Evolutionary conservation across 352 stramenopile species (phyloP).

Genomic region (Globisporangium uncinulatum): DNA sequence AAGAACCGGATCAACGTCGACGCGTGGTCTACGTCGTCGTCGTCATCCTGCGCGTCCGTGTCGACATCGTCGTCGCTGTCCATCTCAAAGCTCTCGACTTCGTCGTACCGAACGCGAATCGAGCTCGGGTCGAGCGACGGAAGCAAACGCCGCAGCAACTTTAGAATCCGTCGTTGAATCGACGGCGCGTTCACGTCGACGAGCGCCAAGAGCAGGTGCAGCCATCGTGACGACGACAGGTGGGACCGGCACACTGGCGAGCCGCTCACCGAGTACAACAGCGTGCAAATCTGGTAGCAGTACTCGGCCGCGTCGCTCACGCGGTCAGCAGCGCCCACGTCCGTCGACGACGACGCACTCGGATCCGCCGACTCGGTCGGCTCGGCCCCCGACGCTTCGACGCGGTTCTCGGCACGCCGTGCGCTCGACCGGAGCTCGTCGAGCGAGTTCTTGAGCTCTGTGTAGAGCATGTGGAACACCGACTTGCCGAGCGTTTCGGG

Average conservation of each 20-base stretch:
- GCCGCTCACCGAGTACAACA: conserved; percentile 85
- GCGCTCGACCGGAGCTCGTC: conserved; percentile 55
- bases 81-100: conserved; percentile 70
- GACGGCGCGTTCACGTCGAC: conserved; percentile 65
- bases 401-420: conserved; percentile 4
- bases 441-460: conserved; percentile 82
- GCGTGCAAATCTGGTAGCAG: conserved; percentile 86
- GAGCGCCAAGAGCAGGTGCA: conserved; percentile 76
- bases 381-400: conserved; percentile 20
- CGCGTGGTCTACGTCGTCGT: conserved; percentile 47
- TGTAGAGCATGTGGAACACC: conserved; percentile 90
- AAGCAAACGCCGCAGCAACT: conserved; percentile 74
- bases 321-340: conserved; percentile 25
- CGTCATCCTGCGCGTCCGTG: conserved; percentile 37
- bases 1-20: conserved; percentile 73
- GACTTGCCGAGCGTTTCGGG: conserved; percentile 87
- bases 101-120: conserved; percentile 59
- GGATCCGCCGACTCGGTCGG: conserved; percentile 38
- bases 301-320: conserved; percentile 74
- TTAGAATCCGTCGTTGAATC: conserved; percentile 79
- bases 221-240: conserved; percentile 77
- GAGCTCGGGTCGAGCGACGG: conserved; percentile 61
- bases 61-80: conserved; percentile 82
- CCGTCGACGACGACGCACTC: conserved; percentile 21
- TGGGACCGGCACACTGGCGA: conserved; percentile 77